phyloP scores from a whole-genome alignment of 495 filamentous ascomycete genomes.

The Lichina pygmaea region DNA sequence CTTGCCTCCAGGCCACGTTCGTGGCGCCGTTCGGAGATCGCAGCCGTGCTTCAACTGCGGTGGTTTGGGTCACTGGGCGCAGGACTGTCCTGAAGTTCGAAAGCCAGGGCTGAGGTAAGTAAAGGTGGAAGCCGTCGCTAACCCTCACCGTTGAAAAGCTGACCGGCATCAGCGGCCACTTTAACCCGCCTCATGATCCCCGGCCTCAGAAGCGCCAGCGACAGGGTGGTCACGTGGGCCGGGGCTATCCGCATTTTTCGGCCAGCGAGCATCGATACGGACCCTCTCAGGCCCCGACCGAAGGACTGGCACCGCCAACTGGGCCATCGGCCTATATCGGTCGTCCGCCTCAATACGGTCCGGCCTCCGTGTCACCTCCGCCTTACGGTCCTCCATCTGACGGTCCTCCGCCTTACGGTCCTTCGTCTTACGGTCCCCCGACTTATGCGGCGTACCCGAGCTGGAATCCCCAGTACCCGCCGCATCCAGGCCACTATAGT shows the following conservation, averaged over 20 bases:
- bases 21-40: neutral
- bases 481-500: too few species aligned
- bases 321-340: too few species aligned
- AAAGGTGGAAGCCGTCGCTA: neutral
- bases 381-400: too few species aligned
- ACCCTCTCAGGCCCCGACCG: neutral
- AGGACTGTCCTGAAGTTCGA: slow-evolving; percentile 18
- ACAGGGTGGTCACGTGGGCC: neutral
- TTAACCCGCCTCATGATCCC: neutral
- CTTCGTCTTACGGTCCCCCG: too few species aligned
- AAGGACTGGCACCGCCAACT: too few species aligned
- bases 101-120: slow-evolving; percentile 32
- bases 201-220: neutral
- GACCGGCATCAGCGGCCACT: neutral
- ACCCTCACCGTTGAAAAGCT: neutral
- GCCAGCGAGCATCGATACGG: neutral
- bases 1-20: neutral
- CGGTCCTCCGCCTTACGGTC: too few species aligned
- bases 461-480: too few species aligned
- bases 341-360: too few species aligned
- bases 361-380: too few species aligned
- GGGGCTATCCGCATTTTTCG: neutral
- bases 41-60: slow-evolving; percentile 21
- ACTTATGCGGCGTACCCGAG: too few species aligned
- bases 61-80: slow-evolving; percentile 15